phyloP scores from a whole-genome alignment of 1,284 basidiomycete genomes.

The Amylostereum areolatum region DNA sequence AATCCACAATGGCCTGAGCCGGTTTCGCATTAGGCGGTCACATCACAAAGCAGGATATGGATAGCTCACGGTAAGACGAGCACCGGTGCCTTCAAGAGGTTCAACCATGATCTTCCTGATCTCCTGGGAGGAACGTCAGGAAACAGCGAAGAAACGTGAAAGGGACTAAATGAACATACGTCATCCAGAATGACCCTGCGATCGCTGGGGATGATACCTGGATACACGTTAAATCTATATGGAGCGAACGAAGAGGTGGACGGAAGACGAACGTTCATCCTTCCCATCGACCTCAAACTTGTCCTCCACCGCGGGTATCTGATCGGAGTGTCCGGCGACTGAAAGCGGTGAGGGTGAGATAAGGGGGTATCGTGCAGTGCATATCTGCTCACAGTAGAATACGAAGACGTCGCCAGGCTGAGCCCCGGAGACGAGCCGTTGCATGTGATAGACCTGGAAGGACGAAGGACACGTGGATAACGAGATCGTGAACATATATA shows the following conservation, averaged over 20 bases:
- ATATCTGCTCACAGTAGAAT: slow-evolving; percentile 2
- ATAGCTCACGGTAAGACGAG: slow-evolving; percentile 2
- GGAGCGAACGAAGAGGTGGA: neutral
- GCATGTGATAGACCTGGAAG: neutral
- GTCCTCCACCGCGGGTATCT: neutral
- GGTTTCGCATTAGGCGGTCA: neutral
- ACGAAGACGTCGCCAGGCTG: slow-evolving; percentile 1
- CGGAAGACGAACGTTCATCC: neutral
- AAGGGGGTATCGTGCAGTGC: neutral
- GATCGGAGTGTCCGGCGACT: slow-evolving; percentile 6
- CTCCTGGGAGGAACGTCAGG: neutral
- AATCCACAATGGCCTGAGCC: slow-evolving; percentile 36
- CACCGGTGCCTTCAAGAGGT: neutral
- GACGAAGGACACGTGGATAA: too few relatives aligned
- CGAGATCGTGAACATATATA: neutral
- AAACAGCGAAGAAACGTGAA: neutral
- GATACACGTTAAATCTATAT: neutral
- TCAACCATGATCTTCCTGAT: slow-evolving; percentile 2
- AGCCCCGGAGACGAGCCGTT: slow-evolving; percentile 1
- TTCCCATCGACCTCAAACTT: neutral
- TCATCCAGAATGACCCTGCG: neutral
- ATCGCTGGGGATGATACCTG: slow-evolving; percentile 5
- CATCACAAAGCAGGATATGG: neutral
- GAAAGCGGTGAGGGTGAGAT: neutral
- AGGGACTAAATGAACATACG: neutral